Conservation (phyloP, 352 stramenopile genomes). For the Aphanomyces invadans region DNA sequence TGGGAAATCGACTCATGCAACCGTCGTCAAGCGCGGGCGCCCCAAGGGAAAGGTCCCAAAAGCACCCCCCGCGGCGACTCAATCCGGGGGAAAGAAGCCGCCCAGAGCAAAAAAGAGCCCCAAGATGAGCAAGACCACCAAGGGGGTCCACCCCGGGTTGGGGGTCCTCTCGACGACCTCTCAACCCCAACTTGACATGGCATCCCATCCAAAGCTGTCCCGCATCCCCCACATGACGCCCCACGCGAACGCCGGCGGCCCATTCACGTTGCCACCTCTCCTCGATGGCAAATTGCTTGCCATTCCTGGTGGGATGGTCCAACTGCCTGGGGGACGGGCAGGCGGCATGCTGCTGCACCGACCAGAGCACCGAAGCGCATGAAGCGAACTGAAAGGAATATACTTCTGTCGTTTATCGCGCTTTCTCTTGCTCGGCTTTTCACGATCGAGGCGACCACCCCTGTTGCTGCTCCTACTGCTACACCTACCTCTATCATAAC, state of each 20-base stretch:
- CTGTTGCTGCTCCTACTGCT: slow-evolving; percentile 42
- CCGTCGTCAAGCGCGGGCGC: not conserved
- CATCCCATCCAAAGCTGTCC: too few relatives aligned
- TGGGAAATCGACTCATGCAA: not conserved
- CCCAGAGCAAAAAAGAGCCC: slow-evolving; percentile 5
- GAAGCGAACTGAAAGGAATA: too few relatives aligned
- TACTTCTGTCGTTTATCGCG: too few relatives aligned
- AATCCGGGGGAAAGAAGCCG: not conserved
- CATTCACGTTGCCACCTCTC: not conserved
- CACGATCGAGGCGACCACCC: too few relatives aligned
- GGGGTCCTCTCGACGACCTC: too few relatives aligned
- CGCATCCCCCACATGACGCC: too few relatives aligned
- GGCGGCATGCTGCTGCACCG: too few relatives aligned
- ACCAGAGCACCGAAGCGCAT: not conserved
- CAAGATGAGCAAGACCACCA: not conserved
- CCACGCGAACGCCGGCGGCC: too few relatives aligned
- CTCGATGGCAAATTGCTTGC: not conserved
- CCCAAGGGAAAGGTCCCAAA: not conserved
- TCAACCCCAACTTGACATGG: too few relatives aligned
- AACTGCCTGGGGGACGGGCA: not conserved
- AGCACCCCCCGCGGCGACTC: too few relatives aligned
- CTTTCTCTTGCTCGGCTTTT: too few relatives aligned
- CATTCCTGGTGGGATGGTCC: not conserved
- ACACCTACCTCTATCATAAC: slow-evolving; percentile 15
- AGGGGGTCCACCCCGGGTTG: too few relatives aligned